phyloP scores from a whole-genome alignment of 805 yeast species.

The Starmerella apis region DNA sequence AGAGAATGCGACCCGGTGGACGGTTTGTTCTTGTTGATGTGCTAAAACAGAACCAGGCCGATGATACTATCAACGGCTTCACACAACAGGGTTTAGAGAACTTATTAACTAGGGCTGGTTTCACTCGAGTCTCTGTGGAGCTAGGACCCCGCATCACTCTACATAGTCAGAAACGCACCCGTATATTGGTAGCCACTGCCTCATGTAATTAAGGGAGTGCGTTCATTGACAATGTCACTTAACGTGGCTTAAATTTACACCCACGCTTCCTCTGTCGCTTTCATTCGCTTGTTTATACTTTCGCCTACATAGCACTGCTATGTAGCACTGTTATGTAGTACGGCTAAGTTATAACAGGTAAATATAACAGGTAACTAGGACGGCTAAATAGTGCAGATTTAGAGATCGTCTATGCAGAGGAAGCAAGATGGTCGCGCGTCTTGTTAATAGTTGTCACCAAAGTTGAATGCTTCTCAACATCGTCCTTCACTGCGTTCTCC shows the following conservation, averaged over 20 bases:
- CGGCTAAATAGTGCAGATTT: no score
- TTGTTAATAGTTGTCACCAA: slow-evolving; percentile 5
- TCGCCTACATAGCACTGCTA: no score
- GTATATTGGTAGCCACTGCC: slow-evolving; percentile 4
- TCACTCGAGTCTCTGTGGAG: not conserved
- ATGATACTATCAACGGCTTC: slow-evolving; percentile 10
- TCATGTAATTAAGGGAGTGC: no score
- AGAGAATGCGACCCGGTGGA: slow-evolving; percentile 10
- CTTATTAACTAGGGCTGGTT: not conserved
- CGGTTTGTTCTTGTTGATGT: slow-evolving; percentile 14
- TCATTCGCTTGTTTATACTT: no score
- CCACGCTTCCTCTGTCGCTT: no score
- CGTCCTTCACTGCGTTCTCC: slow-evolving; percentile 59
- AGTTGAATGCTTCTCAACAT: slow-evolving; percentile 24
- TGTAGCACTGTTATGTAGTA: no score
- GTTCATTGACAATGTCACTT: no score
- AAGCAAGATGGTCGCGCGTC: not conserved
- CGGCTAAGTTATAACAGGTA: no score
- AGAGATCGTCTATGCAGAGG: not conserved
- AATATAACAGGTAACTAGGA: no score
- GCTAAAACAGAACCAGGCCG: not conserved
- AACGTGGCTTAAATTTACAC: no score
- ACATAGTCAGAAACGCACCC: slow-evolving; percentile 6
- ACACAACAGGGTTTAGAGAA: not conserved
- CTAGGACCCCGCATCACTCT: slow-evolving; percentile 15